Conservation (phyloP, 257 asterid species). For the Solanum etuberosum region DNA sequence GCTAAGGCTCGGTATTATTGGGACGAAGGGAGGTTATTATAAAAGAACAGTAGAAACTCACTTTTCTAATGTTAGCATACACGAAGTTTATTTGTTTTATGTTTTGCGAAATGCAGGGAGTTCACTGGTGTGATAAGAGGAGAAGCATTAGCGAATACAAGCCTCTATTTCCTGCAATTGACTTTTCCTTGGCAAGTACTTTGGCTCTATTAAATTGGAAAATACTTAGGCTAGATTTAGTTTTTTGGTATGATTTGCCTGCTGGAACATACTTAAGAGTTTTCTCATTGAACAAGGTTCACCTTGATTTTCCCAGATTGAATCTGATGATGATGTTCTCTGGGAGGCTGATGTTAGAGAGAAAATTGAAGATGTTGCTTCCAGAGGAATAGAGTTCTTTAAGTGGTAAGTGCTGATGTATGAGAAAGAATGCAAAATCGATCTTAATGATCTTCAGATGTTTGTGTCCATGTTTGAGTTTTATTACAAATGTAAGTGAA, state of each 20-base stretch:
- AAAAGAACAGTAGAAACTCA: background rate
- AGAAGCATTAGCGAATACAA: constrained; percentile 69
- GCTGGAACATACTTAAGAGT: background rate
- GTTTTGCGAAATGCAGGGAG: constrained; percentile 51
- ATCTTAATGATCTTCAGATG: background rate
- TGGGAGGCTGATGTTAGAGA: constrained; percentile 72
- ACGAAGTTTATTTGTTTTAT: background rate
- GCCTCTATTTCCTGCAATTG: constrained; percentile 78
- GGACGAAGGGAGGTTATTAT: background rate
- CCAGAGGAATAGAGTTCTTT: constrained; percentile 68
- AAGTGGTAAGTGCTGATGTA: constrained; percentile 38
- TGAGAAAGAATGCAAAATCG: background rate
- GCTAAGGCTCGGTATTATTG: background rate
- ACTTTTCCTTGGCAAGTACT: constrained; percentile 77
- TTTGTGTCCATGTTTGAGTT: background rate
- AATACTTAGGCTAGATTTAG: background rate
- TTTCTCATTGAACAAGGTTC: background rate
- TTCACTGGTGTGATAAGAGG: constrained; percentile 95
- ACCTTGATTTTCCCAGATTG: constrained; percentile 39
- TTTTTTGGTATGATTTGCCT: background rate
- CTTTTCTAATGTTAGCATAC: background rate
- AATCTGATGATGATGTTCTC: constrained; percentile 57
- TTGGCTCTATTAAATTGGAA: background rate
- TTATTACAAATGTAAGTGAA: background rate
- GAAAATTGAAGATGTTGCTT: constrained; percentile 53